Base-by-base conservation (phyloP, 2,329 filamentous ascomycete species). In the Dendryphion nanum region DNA sequence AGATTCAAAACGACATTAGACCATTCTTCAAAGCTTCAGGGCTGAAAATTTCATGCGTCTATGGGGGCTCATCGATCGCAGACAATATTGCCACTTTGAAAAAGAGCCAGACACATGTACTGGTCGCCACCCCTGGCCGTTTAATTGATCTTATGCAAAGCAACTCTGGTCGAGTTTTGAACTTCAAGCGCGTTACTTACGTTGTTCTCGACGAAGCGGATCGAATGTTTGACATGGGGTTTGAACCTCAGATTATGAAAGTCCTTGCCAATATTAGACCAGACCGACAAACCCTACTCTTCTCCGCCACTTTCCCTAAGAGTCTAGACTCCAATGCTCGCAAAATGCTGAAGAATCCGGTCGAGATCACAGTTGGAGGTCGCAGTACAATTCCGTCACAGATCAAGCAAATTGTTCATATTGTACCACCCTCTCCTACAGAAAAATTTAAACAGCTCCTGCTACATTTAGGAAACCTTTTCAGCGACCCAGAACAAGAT, bases 151-250 rank as follows among this genome's bases (percentile, higher is more conserved):
- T 98, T 14, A 74, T 98, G 20, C 88, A 89, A 28, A 89, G 90
- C 35, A 98, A 97, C 61, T 85, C 87, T 49, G 91, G 91, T n/a
- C 82, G 90, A 46, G 90, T 97, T 7, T 95, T 91, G 10, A 97
- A 94, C 57, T 75, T 98, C 40, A 82, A 79, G 51, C 80, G 93
- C 47, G 88, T 95, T 10, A 93, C 89, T 0, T 98, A 97, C 63
- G 82, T 96, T 17, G 93, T 98, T 8, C 79, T 98, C 30, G 93
- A 98, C 61, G 93, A 98, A 69, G 93, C 93, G 33, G 93, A 98
- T 67, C 85, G 93, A 45, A 97, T 98, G 93, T 96, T 97, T 62
- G 93, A 98, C 64, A 97, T 98, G 93, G 93, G 93, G 12, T 98
- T 98, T 59, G 91, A 95, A 68, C 91, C 93, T 2, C 93, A 98